phyloP scores from a whole-genome alignment of 2,329 filamentous ascomycete genomes.

The Meredithiella fracta region DNA sequence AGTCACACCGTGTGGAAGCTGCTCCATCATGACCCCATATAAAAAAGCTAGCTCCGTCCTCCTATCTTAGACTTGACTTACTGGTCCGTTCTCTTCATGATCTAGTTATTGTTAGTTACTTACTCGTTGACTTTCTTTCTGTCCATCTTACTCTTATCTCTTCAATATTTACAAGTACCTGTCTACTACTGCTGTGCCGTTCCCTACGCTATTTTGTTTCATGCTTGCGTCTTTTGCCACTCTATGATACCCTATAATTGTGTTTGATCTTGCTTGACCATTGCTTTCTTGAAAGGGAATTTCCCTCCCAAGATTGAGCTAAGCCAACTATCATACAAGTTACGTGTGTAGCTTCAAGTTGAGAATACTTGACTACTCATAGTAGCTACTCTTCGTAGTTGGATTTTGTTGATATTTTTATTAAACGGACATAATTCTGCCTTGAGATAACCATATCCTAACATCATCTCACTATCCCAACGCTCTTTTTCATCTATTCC shows the following conservation, averaged over 20 bases:
- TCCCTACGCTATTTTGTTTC: not conserved
- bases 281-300: not conserved
- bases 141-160: not conserved
- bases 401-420: no score
- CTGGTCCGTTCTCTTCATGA: not conserved
- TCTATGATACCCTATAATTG: not conserved
- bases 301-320: not conserved
- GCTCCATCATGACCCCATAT: constrained; percentile 5
- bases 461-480: not conserved
- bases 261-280: not conserved
- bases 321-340: not conserved
- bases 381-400: no score
- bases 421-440: no score
- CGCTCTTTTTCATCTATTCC: not conserved
- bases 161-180: not conserved
- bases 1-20: constrained; percentile 3
- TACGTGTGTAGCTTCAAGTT: no score
- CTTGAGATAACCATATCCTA: not conserved
- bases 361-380: no score
- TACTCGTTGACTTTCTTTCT: not conserved
- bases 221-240: not conserved
- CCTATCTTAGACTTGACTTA: not conserved
- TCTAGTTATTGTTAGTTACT: not conserved
- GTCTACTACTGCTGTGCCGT: not conserved
- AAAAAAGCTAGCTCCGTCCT: constrained; percentile 8